phyloP scores from a whole-genome alignment of 73 alveolate genomes.

The Tetrahymena thermophila region DNA sequence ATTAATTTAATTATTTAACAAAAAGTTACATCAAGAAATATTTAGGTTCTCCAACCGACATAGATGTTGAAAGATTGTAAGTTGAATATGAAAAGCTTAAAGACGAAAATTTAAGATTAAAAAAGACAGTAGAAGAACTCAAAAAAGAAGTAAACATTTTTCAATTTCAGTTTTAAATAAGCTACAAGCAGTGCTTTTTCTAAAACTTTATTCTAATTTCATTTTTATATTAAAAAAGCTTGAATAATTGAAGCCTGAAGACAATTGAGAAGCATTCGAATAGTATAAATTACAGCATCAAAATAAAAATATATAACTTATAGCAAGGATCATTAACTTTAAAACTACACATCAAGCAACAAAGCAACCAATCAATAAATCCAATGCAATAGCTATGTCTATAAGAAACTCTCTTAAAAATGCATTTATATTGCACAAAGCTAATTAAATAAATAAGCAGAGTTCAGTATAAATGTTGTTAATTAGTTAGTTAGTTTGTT shows the following conservation, averaged over 20 bases:
- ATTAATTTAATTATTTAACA: background rate
- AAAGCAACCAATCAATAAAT: background rate
- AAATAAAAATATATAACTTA: background rate
- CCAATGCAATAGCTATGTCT: background rate
- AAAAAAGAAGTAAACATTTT: slow-evolving; percentile 49
- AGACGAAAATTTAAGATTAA: slow-evolving; percentile 64
- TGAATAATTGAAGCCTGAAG: background rate
- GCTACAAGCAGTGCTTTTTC: background rate
- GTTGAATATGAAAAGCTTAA: slow-evolving; percentile 80
- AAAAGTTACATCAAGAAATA: slow-evolving; percentile 66
- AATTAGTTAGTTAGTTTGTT: no score
- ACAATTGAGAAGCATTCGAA: background rate
- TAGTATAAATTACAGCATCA: background rate
- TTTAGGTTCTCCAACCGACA: slow-evolving; percentile 87
- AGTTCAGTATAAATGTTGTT: background rate
- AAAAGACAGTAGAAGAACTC: slow-evolving; percentile 72
- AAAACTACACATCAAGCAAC: background rate
- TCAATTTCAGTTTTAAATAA: background rate
- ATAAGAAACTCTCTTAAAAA: background rate
- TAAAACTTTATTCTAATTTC: background rate
- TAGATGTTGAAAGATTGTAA: slow-evolving; percentile 76
- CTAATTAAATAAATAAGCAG: background rate
- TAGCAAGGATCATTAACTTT: background rate
- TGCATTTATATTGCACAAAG: background rate
- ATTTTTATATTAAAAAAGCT: background rate